phyloP scores from a whole-genome alignment of 106 monocot species.

The Dioscorea alata region DNA sequence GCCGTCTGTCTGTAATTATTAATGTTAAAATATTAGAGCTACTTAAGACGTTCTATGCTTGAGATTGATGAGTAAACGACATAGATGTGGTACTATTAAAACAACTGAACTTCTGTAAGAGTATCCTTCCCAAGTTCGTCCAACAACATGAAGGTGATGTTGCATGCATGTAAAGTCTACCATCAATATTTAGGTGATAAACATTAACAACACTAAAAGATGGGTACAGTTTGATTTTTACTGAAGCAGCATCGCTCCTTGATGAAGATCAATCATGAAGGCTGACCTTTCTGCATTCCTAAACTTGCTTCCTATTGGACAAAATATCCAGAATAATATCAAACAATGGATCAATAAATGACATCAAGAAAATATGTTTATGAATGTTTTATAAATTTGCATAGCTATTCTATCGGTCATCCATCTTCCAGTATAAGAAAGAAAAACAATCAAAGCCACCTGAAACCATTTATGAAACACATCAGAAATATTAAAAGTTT shows the following conservation, averaged over 20 bases:
- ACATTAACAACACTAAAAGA: neutral
- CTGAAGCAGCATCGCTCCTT: conserved; percentile 97
- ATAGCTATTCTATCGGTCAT: no score
- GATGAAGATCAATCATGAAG: conserved; percentile 99
- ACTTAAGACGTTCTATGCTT: neutral
- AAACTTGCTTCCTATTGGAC: conserved; percentile 81
- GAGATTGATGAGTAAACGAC: neutral
- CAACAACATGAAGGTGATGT: conserved; percentile 83
- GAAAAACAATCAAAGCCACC: conserved; percentile 97
- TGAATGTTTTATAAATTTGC: neutral
- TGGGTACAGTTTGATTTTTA: neutral
- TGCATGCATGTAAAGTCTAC: conserved; percentile 48
- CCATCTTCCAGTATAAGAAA: conserved; percentile 96
- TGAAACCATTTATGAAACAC: conserved; percentile 26
- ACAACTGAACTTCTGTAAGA: conserved; percentile 68
- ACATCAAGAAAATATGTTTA: neutral
- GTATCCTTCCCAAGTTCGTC: conserved; percentile 99
- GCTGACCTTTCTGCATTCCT: conserved; percentile 85
- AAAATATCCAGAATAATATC: conserved; percentile 56
- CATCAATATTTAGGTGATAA: neutral
- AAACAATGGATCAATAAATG: neutral
- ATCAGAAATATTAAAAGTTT: no score
- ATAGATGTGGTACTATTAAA: neutral
- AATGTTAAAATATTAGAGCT: no score
- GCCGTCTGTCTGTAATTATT: conserved; percentile 56